Evolutionary conservation across 257 asterid genomes (phyloP), one percentile per base, ranked within the genome.

Genomic region (Rubia yunnanensis): DNA sequence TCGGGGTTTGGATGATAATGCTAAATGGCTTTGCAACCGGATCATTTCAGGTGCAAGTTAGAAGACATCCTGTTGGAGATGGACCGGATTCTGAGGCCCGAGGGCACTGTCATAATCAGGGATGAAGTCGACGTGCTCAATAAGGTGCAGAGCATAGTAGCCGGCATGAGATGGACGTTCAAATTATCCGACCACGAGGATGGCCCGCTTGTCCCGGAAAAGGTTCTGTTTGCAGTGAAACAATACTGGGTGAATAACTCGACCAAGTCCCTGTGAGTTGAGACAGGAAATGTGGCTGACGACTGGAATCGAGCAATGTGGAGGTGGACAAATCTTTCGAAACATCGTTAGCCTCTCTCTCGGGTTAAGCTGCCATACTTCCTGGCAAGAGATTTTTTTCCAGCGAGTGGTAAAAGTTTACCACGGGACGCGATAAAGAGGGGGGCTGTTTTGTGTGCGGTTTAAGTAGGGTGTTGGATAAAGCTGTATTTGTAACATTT

Each of bases 81-180:
- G 98, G 98, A 92, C 80, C 77, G 98, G 3, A 87, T 92, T 67
- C 78, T 92, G 66, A 84, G 96, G 56, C 98, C 98, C 31, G 97
- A 92, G 81, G 98, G 98, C 17, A 92, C 95, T 15, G 89, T 92
- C n/a, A 89, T 92, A 67, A 74, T 89, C 75, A 72, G 96, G 27
- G 98, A 92, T 28, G 88, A 86, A 71, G 96, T 92, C 9, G 95
- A 92, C 32, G 96, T 87, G 31, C 88, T 92, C 10, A 84, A 87
- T 52, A 86, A 85, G 78, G 96, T 89, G 83, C 88, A 78, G 83
- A 86, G 77, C 78, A 76, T 89, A 77, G 84, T 85, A 5, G 82
- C 85, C 22, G 97, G 89, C 24, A 84, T 92, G 92, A 80, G 79
- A 67, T 92, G 94, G 91, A 83, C 81, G 57, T 83, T 84, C 35